Percentiles rank a stretch among this genome's conserved stretches.
These are phyloP conservation scores for Yamadazyma nakazawae DNA, from an alignment of 805 yeast genomes.

Conservation along the genomic window DNA sequence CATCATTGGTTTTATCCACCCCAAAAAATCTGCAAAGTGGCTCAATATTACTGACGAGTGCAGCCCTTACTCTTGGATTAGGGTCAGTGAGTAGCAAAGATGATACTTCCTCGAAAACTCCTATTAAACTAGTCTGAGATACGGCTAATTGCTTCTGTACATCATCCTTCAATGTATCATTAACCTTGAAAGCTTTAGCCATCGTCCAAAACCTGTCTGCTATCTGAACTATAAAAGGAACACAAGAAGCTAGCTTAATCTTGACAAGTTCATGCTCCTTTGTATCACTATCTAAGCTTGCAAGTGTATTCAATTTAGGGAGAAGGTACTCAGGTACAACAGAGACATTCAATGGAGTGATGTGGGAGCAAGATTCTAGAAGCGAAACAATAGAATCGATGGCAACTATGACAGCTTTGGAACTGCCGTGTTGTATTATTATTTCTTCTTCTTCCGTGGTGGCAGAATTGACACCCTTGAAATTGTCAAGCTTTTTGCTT, in stretches of 20 bases:
- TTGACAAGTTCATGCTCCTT: slow-evolving; percentile 41
- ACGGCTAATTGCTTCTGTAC: slow-evolving; percentile 8
- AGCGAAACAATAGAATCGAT: slow-evolving; percentile 65
- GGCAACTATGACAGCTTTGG: slow-evolving; percentile 65
- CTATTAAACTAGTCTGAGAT: slow-evolving; percentile 43
- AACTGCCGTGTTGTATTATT: slow-evolving; percentile 25
- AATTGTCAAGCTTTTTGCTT: slow-evolving; percentile 1
- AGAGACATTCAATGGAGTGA: slow-evolving; percentile 72
- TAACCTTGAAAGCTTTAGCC: slow-evolving; percentile 45
- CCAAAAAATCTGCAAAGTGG: slow-evolving; percentile 83
- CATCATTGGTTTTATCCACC: slow-evolving; percentile 81
- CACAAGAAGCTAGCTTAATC: slow-evolving; percentile 64
- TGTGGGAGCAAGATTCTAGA: slow-evolving; percentile 54
- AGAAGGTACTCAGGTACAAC: slow-evolving; percentile 79
- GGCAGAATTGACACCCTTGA: slow-evolving; percentile 1
- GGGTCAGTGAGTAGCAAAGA: slow-evolving; percentile 67
- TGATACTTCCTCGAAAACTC: slow-evolving; percentile 63
- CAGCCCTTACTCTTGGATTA: slow-evolving; percentile 61
- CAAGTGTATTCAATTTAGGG: slow-evolving; percentile 50
- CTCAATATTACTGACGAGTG: slow-evolving; percentile 67
- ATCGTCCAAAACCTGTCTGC: slow-evolving; percentile 64
- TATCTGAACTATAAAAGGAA: slow-evolving; percentile 67
- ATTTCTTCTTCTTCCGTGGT: background rate
- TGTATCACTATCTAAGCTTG: slow-evolving; percentile 13
- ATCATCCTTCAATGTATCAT: slow-evolving; percentile 9